These are phyloP conservation scores for Nymphaea colorata DNA, from an alignment of 164 flowering plant species.

Conservation along the genomic window DNA sequence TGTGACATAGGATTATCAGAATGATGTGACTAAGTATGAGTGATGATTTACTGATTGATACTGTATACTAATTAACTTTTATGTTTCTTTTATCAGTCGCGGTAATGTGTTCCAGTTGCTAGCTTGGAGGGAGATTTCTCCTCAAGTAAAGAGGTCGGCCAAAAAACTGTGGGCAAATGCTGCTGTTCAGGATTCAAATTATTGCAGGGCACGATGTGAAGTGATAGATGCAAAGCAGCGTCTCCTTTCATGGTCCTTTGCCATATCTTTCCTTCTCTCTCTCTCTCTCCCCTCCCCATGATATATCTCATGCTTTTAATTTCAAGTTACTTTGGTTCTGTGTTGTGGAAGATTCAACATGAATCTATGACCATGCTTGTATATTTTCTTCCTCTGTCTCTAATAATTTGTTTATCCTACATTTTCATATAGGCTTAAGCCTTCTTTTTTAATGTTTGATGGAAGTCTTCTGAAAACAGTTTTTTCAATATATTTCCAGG, in stretches of 20 bases:
- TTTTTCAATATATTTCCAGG: slow-evolving; percentile 28
- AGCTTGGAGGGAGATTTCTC: slow-evolving; percentile 63
- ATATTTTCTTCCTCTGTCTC: neutral
- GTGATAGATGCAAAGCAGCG: slow-evolving; percentile 43
- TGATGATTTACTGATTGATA: neutral
- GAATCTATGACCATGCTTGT: neutral
- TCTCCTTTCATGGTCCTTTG: slow-evolving; percentile 62
- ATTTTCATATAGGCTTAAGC: neutral
- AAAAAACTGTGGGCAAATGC: slow-evolving; percentile 45
- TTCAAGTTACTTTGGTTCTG: too few species aligned
- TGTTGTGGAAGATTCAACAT: too few species aligned
- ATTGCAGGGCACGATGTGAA: slow-evolving; percentile 20
- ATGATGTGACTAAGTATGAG: neutral
- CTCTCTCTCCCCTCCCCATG: neutral
- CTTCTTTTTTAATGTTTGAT: neutral
- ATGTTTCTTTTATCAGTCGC: slow-evolving; percentile 13
- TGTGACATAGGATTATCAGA: neutral
- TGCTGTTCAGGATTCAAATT: slow-evolving; percentile 15
- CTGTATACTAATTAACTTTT: neutral
- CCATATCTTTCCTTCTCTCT: neutral
- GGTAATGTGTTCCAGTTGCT: slow-evolving; percentile 51
- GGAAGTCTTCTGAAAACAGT: neutral
- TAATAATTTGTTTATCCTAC: neutral
- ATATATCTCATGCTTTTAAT: neutral
- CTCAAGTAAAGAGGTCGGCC: slow-evolving; percentile 32